Evolutionary conservation across 148 eudicot genomes (phyloP), one percentile per base, ranked within the genome.

Genomic region (Linanthus parryae): DNA sequence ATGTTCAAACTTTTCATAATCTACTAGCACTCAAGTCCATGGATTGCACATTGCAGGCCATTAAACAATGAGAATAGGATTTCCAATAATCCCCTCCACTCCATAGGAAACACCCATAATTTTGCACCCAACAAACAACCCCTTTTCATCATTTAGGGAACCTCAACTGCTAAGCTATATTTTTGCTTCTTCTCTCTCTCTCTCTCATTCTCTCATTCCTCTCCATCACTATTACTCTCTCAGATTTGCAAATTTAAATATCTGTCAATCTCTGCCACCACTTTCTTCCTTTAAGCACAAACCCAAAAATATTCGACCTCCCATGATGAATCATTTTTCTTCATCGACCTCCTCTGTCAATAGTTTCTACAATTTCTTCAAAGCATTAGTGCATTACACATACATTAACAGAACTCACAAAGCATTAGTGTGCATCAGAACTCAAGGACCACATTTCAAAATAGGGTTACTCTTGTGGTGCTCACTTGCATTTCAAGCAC

Each of bases 101-200:
- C 58, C 52, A 66, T 73, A 82, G 91, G 95, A 82, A 89, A 85
- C 97, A 82, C 72, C 66, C 88, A 90, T 90, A 91, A 90, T n/a
- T n/a, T 90, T 90, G 73, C 92, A 55, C 68, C 97, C 97, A 85
- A 90, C 97, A 71, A 82, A n/a, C n/a, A n/a, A n/a, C 82, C 84
- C 74, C 52, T 76, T 84, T 79, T 76, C 54, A 36, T 49, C 69
- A 52, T 78, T 88, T 73, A 75, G 60, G 82, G 85, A 84, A 72
- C 94, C 80, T 73, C 79, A 75, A 76, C 87, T 79, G 76, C 89
- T 63, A 81, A 78, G 77, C 75, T 62, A 81, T 67, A 64, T 71
- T 41, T 60, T 63, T 64, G 58, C 28, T 45, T 43, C 38, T 23
- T 44, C 29, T 40, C 21, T 8, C 45, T 41, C 44, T 55, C 54